phyloP scores from a whole-genome alignment of 1,139 yeast genomes.

The Magnusiomyces magnusii region DNA sequence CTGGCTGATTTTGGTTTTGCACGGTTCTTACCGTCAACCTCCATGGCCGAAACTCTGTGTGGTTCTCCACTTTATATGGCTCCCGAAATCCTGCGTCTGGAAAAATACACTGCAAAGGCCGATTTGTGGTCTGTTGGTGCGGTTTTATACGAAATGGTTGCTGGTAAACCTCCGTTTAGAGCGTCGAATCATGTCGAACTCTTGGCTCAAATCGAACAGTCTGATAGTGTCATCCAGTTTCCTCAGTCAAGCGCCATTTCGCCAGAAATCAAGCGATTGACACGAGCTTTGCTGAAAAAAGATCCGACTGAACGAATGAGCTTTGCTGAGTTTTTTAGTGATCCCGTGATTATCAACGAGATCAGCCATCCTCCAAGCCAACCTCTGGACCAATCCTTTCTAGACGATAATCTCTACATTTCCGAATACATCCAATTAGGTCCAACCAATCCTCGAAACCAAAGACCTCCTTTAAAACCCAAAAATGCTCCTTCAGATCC shows the following conservation, averaged over 20 bases:
- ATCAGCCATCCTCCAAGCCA: slow-evolving; percentile 42
- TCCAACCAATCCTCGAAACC: background rate
- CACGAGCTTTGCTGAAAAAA: slow-evolving; percentile 67
- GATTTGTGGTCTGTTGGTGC: slow-evolving; percentile 99
- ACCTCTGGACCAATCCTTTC: slow-evolving; percentile 60
- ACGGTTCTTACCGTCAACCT: slow-evolving; percentile 80
- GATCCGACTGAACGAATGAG: slow-evolving; percentile 85
- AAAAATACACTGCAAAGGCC: slow-evolving; percentile 94
- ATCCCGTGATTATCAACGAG: slow-evolving; percentile 41
- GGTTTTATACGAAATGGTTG: slow-evolving; percentile 88
- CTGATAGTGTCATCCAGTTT: slow-evolving; percentile 68
- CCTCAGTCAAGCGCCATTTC: slow-evolving; percentile 48
- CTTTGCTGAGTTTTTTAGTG: slow-evolving; percentile 72
- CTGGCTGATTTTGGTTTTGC: slow-evolving; percentile 99
- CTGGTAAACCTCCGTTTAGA: slow-evolving; percentile 90
- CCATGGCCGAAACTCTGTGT: slow-evolving; percentile 94
- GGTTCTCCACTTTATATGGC: slow-evolving; percentile 99
- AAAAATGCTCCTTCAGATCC: background rate
- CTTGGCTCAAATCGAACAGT: slow-evolving; percentile 71
- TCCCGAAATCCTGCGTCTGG: slow-evolving; percentile 89
- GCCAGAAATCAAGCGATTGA: slow-evolving; percentile 58
- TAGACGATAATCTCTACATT: slow-evolving; percentile 72
- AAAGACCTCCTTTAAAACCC: background rate
- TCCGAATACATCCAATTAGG: slow-evolving; percentile 54
- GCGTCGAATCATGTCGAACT: slow-evolving; percentile 91